Percentiles rank a stretch among this genome's conserved stretches.
These are phyloP conservation scores for Fusarium pininemorale DNA, from an alignment of 2,329 filamentous ascomycete genomes.

Conservation along the genomic window DNA sequence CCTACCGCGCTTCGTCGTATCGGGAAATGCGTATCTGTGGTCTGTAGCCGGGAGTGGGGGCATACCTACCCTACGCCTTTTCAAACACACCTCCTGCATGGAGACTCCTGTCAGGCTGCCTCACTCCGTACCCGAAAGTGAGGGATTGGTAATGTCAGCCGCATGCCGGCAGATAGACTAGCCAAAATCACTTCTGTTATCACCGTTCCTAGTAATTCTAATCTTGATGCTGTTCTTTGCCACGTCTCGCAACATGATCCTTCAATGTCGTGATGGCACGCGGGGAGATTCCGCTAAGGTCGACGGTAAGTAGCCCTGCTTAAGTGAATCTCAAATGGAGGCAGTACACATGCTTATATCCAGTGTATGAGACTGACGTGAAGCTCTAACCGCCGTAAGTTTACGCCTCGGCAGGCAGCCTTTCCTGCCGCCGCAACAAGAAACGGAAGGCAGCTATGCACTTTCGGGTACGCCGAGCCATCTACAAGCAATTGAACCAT, in stretches of 20 bases:
- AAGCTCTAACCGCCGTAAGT: not conserved
- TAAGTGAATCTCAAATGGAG: not conserved
- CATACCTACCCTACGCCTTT: not conserved
- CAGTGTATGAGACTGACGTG: not conserved
- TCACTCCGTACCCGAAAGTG: not conserved
- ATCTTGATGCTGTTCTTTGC: not conserved
- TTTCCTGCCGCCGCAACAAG: not conserved
- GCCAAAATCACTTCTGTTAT: not conserved
- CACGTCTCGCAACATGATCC: not conserved
- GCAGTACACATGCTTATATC: not conserved
- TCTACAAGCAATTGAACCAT: not conserved
- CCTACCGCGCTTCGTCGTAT: not conserved
- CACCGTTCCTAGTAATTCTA: not conserved
- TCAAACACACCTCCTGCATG: not conserved
- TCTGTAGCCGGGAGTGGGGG: not conserved
- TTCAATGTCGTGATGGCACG: not conserved
- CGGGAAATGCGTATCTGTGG: not conserved
- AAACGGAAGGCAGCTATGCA: not conserved
- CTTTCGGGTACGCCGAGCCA: not conserved
- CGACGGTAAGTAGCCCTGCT: accelerated
- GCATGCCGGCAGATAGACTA: not conserved
- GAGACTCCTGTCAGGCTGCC: not conserved
- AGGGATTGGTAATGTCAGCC: not conserved
- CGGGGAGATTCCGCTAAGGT: not conserved
- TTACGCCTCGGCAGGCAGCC: not conserved